Conservation (phyloP, 2,329 filamentous ascomycete genomes). For the Akanthomyces dipterigenus region DNA sequence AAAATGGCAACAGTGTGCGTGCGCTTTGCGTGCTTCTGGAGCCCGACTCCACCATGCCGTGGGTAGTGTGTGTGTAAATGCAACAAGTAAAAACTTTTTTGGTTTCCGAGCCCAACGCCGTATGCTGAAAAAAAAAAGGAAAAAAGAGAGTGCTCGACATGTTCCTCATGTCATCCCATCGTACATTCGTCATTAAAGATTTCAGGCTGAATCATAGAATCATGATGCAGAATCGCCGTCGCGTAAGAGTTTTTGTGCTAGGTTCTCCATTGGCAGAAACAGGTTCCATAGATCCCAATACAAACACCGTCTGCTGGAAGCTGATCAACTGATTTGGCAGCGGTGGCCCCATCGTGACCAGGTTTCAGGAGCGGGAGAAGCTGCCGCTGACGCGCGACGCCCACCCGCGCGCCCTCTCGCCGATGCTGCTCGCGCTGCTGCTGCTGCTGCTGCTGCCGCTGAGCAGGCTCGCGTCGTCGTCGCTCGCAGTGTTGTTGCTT, state of each 20-base stretch:
- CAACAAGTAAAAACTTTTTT: neutral
- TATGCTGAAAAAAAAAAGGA: slow-evolving; percentile 1
- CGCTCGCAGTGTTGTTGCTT: slow-evolving; percentile 14
- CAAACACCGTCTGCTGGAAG: too few relatives aligned
- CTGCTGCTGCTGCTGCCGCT: slow-evolving; percentile 18
- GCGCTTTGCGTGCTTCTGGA: slow-evolving; percentile 4
- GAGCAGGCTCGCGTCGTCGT: slow-evolving; percentile 15
- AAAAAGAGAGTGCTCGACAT: neutral
- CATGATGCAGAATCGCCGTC: neutral
- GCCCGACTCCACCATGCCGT: neutral
- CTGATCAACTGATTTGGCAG: too few relatives aligned
- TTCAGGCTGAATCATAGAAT: neutral
- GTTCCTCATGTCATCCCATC: neutral
- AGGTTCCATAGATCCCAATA: too few relatives aligned
- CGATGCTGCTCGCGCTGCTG: slow-evolving; percentile 17
- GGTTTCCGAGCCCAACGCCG: slow-evolving; percentile 3
- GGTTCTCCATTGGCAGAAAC: too few relatives aligned
- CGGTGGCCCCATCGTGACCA: too few relatives aligned
- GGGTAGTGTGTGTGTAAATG: slow-evolving; percentile 4
- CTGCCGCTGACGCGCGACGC: slow-evolving; percentile 24
- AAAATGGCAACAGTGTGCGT: neutral
- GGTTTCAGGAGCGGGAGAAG: neutral
- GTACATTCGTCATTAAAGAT: neutral
- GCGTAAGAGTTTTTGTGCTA: neutral
- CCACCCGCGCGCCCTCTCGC: neutral